Evolutionary conservation across 2,329 filamentous ascomycete species (phyloP).

Genomic region (Pseudopyricularia cyperi): DNA sequence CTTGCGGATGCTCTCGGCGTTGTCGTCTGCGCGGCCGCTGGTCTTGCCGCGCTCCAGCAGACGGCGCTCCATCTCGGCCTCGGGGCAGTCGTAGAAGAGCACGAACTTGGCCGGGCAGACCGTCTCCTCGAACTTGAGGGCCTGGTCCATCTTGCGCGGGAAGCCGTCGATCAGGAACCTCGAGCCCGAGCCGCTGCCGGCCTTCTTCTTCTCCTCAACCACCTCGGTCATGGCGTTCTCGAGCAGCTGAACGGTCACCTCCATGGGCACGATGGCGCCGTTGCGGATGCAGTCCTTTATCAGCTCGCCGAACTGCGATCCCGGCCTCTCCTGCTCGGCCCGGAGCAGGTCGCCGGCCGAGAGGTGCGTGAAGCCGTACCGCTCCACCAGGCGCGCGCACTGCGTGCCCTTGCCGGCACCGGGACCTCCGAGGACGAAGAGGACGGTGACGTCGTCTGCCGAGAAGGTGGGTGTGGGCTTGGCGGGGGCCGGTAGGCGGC

Average conservation of each 20-base stretch:
- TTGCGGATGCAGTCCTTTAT: constrained; percentile 92
- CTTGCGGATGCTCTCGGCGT: constrained; percentile 91
- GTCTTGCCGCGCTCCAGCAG: constrained; percentile 87
- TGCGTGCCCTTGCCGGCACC: constrained; percentile 96
- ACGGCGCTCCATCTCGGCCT: constrained; percentile 73
- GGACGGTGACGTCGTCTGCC: constrained; percentile 65
- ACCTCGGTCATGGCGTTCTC: constrained; percentile 81
- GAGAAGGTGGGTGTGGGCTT: constrained; percentile 61
- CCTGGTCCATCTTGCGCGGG: constrained; percentile 95
- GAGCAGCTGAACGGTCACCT: constrained; percentile 85
- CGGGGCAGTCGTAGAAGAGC: constrained; percentile 88
- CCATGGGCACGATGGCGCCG: constrained; percentile 96
- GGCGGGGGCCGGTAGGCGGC: constrained; percentile 31
- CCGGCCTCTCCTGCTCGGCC: constrained; percentile 79
- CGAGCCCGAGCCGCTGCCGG: constrained; percentile 24
- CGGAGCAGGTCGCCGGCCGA: constrained; percentile 88
- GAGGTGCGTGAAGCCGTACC: constrained; percentile 87
- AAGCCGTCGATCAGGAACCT: constrained; percentile 77
- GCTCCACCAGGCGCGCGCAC: constrained; percentile 72
- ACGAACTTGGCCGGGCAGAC: constrained; percentile 78
- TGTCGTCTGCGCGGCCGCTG: constrained; percentile 83
- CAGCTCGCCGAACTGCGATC: constrained; percentile 79
- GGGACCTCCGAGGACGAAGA: constrained; percentile 93
- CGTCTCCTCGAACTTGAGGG: constrained; percentile 78
- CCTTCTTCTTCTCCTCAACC: constrained; percentile 33